Evolutionary conservation across 208 protist genomes (phyloP), one percentile per base, ranked within the genome.

Genomic region (Crithidia bombi): DNA sequence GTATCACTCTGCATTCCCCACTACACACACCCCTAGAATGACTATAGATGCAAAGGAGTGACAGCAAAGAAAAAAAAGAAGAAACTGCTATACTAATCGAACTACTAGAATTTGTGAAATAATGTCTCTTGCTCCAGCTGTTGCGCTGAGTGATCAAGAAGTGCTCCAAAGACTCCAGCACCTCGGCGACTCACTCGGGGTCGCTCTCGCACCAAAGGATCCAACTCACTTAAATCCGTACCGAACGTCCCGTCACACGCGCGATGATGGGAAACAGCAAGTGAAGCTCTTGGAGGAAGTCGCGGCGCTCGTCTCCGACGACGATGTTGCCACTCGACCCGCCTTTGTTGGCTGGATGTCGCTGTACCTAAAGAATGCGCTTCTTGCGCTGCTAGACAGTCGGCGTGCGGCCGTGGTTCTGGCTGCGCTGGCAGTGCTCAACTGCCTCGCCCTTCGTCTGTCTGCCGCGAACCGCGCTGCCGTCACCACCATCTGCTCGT

Each of bases 361-460:
- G 26, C 71, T 78, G n/a, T 86, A 63, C 43, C 30, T 90, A 15
- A 85, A 80, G 56, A 69, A 82, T 21, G 58, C 80, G 17, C 68
- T 93, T 0, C 67, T 78, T 14, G 21, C 54, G 17, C 70, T 81
- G 32, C 57, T 92, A 68, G 74, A 74, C 41, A 86, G 91, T 69
- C 41, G 47, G 21, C 86, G 86, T 23, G 51, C 78, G 0, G 54
- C 41, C 11, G 43, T 82, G 5, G 35, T 57, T 26, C 46, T 49
- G 23, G 65, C 61, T 5, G 51, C 74, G 3, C 47, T 74, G 33
- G 52, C 55, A 5, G 79, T 75, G 26, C 44, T 84, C 11, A 17
- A 62, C 26, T 28, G 52, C 43, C 19, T 21, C 41, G 10, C 44
- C 25, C 36, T 52, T 39, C 23, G 36, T 26, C 15, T 10, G 2